phyloP scores from a whole-genome alignment of 2,329 filamentous ascomycete genomes.

The Penicillium sp. region DNA sequence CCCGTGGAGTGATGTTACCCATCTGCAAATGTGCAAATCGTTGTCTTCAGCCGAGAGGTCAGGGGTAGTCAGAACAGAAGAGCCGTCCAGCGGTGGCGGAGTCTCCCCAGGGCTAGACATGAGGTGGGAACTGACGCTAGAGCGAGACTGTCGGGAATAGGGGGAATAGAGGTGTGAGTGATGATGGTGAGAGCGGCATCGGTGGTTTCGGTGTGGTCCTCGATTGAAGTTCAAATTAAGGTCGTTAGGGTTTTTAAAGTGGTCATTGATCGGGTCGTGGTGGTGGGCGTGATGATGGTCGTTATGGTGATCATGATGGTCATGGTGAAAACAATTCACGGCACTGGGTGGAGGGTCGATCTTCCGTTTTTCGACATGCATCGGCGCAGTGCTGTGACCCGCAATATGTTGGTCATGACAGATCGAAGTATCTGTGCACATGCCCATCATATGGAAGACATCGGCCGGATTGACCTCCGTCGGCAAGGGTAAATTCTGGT shows the following conservation, averaged over 20 bases:
- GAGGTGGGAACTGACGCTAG: slow-evolving; percentile 35
- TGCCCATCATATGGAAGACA: slow-evolving; percentile 34
- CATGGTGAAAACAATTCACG: slow-evolving; percentile 30
- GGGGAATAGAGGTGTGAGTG: slow-evolving; percentile 33
- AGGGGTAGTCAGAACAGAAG: slow-evolving; percentile 36
- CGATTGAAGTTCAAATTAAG: slow-evolving; percentile 16
- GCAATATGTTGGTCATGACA: slow-evolving; percentile 25
- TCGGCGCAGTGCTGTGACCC: slow-evolving; percentile 13
- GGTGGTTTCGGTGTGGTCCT: slow-evolving; percentile 32
- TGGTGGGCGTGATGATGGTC: slow-evolving; percentile 26
- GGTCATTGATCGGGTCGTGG: slow-evolving; percentile 17
- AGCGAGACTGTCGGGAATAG: slow-evolving; percentile 34
- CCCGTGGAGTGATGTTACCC: slow-evolving; percentile 27
- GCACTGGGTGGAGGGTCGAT: slow-evolving; percentile 18
- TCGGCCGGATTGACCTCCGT: slow-evolving; percentile 32
- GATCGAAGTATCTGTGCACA: slow-evolving; percentile 29
- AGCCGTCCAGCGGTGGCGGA: slow-evolving; percentile 34
- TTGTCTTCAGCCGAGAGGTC: slow-evolving; percentile 28
- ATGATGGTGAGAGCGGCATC: slow-evolving; percentile 31
- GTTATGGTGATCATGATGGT: slow-evolving; percentile 27
- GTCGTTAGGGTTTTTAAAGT: slow-evolving; percentile 28
- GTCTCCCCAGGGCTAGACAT: slow-evolving; percentile 35
- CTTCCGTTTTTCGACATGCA: slow-evolving; percentile 20
- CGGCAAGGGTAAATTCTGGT: slow-evolving; percentile 22
- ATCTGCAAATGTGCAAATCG: slow-evolving; percentile 38